phyloP scores from a whole-genome alignment of 306 rosid species.

The Begonia fuchsioides region DNA sequence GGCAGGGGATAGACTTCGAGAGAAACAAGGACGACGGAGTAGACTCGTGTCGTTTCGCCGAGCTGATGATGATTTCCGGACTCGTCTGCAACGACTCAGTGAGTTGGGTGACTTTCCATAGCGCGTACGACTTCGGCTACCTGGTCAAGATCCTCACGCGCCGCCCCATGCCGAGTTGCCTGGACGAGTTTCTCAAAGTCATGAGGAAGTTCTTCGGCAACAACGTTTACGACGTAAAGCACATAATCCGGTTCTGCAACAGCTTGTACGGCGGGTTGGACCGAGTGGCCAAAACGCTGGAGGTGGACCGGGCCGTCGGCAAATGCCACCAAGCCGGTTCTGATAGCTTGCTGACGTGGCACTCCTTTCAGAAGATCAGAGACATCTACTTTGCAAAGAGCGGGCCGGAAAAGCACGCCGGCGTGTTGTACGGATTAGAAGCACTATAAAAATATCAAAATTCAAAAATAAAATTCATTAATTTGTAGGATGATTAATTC shows the following conservation, averaged over 20 bases:
- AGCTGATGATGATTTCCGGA: slow-evolving; percentile 45
- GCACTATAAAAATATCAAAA: slow-evolving; percentile 6
- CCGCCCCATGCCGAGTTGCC: slow-evolving; percentile 14
- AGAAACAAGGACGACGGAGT: slow-evolving; percentile 32
- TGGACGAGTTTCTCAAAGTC: slow-evolving; percentile 24
- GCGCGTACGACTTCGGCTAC: slow-evolving; percentile 67
- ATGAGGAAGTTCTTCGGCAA: slow-evolving; percentile 36
- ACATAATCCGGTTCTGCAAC: slow-evolving; percentile 55
- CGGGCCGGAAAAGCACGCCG: slow-evolving; percentile 45
- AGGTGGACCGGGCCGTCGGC: slow-evolving; percentile 57
- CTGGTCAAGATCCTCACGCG: slow-evolving; percentile 45
- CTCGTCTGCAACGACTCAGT: slow-evolving; percentile 38
- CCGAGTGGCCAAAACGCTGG: slow-evolving; percentile 41
- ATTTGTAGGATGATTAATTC: too few relatives aligned
- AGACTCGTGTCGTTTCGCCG: slow-evolving; percentile 27
- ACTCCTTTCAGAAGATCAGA: slow-evolving; percentile 46
- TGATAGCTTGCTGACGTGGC: slow-evolving; percentile 70
- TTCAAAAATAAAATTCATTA: slow-evolving; percentile 2
- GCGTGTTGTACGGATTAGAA: slow-evolving; percentile 57
- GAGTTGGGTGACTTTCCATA: slow-evolving; percentile 68
- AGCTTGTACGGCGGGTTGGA: slow-evolving; percentile 55
- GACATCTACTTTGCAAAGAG: slow-evolving; percentile 31
- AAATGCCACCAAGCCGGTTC: slow-evolving; percentile 81
- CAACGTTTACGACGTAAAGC: slow-evolving; percentile 51
- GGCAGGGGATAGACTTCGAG: slow-evolving; percentile 52